Evolutionary conservation across 371 early-diverging fungal species (phyloP).

Genomic region (Zychaea mexicana): DNA sequence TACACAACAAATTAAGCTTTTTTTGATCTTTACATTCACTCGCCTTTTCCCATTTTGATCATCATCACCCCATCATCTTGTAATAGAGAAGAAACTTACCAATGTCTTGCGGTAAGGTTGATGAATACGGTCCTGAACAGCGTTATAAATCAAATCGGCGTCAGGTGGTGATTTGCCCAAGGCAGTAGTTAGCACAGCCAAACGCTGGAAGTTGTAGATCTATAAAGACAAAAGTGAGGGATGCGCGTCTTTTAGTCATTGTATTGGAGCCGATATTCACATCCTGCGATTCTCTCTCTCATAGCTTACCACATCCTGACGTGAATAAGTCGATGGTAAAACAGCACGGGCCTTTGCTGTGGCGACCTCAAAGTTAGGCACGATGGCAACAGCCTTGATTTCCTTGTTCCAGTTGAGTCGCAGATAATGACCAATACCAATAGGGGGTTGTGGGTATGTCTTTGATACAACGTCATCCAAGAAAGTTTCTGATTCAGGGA

Average conservation of each 20-base stretch:
- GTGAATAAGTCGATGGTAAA: constrained; percentile 76
- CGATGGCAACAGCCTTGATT: constrained; percentile 83
- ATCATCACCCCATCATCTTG: not conserved
- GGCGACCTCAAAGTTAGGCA: constrained; percentile 91
- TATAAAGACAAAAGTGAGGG: constrained; percentile 19
- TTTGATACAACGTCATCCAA: constrained; percentile 27
- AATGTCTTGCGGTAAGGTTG: constrained; percentile 92
- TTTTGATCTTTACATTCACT: not conserved
- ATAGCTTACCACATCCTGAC: constrained; percentile 77
- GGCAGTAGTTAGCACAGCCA: constrained; percentile 85
- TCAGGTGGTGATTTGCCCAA: constrained; percentile 71
- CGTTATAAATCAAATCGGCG: constrained; percentile 78
- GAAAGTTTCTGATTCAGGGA: constrained; percentile 63
- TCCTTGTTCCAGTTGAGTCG: constrained; percentile 66
- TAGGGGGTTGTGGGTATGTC: constrained; percentile 55
- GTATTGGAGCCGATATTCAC: no score
- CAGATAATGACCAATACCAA: constrained; percentile 70
- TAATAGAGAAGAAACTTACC: constrained; percentile 44
- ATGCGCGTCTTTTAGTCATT: no score
- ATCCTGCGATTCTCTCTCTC: not conserved
- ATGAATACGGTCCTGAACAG: constrained; percentile 95
- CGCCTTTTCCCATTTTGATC: not conserved
- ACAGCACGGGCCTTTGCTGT: constrained; percentile 91
- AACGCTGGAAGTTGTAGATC: constrained; percentile 93
- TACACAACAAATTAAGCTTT: not conserved